These are phyloP conservation scores for Hyphodiscus sp. DNA, from an alignment of 2,329 filamentous ascomycete genomes.

Conservation along the genomic window DNA sequence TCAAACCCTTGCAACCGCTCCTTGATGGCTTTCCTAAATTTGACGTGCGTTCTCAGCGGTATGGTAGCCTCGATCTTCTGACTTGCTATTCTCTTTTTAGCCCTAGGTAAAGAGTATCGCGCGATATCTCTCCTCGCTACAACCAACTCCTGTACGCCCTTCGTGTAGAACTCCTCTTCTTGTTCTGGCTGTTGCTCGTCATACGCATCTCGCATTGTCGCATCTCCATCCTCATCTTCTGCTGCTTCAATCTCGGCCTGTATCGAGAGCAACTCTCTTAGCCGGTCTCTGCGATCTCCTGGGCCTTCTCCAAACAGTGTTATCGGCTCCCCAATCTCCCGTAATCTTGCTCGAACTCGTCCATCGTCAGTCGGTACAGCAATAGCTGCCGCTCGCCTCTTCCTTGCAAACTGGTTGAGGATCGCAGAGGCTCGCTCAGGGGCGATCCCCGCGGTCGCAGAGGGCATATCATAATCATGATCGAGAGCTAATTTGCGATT, in stretches of 20 bases:
- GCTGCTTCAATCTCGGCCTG: conserved; percentile 57
- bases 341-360: conserved; percentile 71
- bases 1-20: conserved; percentile 78
- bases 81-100: conserved; percentile 67
- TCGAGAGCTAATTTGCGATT: conserved; percentile 50
- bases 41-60: conserved; percentile 81
- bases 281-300: conserved; percentile 75
- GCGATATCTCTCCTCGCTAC: conserved; percentile 75
- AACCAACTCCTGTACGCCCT: conserved; percentile 68
- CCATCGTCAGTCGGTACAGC: conserved; percentile 91
- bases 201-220: conserved; percentile 46
- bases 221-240: conserved; percentile 58
- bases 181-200: conserved; percentile 58
- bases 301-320: conserved; percentile 91
- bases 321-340: conserved; percentile 86
- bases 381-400: conserved; percentile 80
- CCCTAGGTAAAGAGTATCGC: conserved; percentile 73
- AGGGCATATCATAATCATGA: conserved; percentile 60
- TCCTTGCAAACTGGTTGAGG: conserved; percentile 72
- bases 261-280: conserved; percentile 73
- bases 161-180: conserved; percentile 93
- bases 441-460: conserved; percentile 26
- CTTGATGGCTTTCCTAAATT: conserved; percentile 84
- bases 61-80: conserved; percentile 79
- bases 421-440: conserved; percentile 30